Evolutionary conservation across 768 basidiomycete species (phyloP), one percentile per base, ranked within the genome.

Genomic region (Panus rudis): DNA sequence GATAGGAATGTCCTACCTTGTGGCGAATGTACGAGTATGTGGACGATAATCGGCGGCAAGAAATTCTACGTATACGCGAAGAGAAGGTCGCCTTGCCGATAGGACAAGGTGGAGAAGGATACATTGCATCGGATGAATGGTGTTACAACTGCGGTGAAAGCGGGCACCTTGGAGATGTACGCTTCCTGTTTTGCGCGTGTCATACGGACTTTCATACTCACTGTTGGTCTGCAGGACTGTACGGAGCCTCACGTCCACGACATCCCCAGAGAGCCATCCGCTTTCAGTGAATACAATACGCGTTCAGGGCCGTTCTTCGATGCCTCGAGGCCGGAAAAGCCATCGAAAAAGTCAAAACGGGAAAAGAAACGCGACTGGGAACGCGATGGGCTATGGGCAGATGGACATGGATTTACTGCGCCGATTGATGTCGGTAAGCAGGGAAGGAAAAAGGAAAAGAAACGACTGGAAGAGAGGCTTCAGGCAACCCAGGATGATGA

Each of bases 1-100:
- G 21, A 19, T 23, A 91, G 87, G 85, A 89, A 73, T 91, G 88
- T 50, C 85, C 86, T 6, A 84, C 81, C 3, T 66, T 82, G 47
- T 91, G 88, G 88, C 72, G 88, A 30, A 64, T 87, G 51, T 91
- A 91, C 51, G 73, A 79, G 28, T 90, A 90, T 50, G 67, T 84
- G 22, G 64, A 69, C 3, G 75, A 76, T 13, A 68, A 70, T 10
- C 78, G 76, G 33, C 75, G 75, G 23, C 55, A 59, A 10, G 47
- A 53, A 5, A 72, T 71, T 31, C 59, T 82, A 2, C 54, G 58
- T 14, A 52, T 47, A 16, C 76, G 85, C 23, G 69, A 73, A 46
- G 57, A 65, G 21, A 83, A 73, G 56, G 71, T 67, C 32, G 57
- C 64, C 3, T 55, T 79, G 5, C 54, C 56, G 11, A 61, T 86